These are phyloP conservation scores for Tulasnella sp. DNA, from an alignment of 768 basidiomycete genomes.

Conservation along the genomic window DNA sequence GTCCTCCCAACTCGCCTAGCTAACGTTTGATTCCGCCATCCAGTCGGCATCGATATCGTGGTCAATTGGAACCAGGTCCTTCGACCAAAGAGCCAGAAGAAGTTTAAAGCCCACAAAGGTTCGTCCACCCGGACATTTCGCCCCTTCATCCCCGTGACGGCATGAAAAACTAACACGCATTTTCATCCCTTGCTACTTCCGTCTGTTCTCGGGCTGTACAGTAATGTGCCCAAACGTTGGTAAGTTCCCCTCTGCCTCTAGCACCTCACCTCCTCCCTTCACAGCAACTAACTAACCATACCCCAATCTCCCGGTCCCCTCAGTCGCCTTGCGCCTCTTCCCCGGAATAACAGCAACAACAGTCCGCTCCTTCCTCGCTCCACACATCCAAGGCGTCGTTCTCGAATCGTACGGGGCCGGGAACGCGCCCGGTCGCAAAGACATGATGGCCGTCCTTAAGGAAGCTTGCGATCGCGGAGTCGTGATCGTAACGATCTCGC, in stretches of 20 bases:
- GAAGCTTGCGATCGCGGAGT: slow-evolving; percentile 77
- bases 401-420: slow-evolving; percentile 90
- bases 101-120: slow-evolving; percentile 80
- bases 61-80: slow-evolving; percentile 87
- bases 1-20: background rate
- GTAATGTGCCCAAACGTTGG: slow-evolving; percentile 79
- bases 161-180: background rate
- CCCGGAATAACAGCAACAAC: slow-evolving; percentile 76
- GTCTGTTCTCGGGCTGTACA: slow-evolving; percentile 28
- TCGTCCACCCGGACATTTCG: background rate
- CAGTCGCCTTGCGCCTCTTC: slow-evolving; percentile 76
- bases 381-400: slow-evolving; percentile 72
- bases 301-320: background rate
- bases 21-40: background rate
- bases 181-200: background rate
- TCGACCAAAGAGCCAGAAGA: slow-evolving; percentile 66
- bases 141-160: background rate
- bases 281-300: background rate
- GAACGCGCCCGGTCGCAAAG: slow-evolving; percentile 77
- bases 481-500: slow-evolving; percentile 85
- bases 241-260: slow-evolving; percentile 30
- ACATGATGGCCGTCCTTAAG: slow-evolving; percentile 65
- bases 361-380: slow-evolving; percentile 64
- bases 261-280: too few relatives aligned
- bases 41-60: slow-evolving; percentile 82